A percentile compares a stretch with the other conserved stretches of the same genome.
phyloP scores from a whole-genome alignment of 345 rosid species.

The Dimocarpus longan region DNA sequence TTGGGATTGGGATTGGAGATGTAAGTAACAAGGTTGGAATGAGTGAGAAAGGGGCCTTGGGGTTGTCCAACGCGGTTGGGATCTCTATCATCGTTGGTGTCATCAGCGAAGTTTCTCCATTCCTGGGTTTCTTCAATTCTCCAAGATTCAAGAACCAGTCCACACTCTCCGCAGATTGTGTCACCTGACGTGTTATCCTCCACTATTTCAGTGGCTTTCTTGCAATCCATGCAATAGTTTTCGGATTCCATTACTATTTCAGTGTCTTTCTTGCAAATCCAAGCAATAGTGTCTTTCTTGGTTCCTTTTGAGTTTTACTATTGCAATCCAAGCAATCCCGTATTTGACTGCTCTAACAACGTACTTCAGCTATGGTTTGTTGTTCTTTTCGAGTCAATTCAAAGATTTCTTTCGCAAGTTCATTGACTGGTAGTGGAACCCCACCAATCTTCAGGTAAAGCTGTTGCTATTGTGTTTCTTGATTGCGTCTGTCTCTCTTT shows the following conservation, averaged over 20 bases:
- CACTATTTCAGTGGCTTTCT: not conserved
- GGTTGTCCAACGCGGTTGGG: constrained; percentile 17
- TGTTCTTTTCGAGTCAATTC: constrained; percentile 72
- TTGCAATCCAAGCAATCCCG: constrained; percentile 43
- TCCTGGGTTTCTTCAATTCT: constrained; percentile 6
- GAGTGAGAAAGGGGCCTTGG: not conserved
- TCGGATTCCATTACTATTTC: not conserved
- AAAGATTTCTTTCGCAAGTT: constrained; percentile 75
- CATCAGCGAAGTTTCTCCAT: constrained; percentile 22
- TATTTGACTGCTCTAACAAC: constrained; percentile 72
- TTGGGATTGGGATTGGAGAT: constrained; percentile 8
- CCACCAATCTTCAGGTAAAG: constrained; percentile 59
- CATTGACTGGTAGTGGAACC: constrained; percentile 64
- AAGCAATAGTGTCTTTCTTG: too few relatives aligned
- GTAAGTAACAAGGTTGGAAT: constrained; percentile 4
- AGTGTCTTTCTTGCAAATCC: not conserved
- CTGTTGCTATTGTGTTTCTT: not conserved
- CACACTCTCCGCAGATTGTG: constrained; percentile 15
- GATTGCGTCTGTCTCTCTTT: not conserved
- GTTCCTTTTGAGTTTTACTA: too few relatives aligned
- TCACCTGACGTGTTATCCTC: constrained; percentile 13
- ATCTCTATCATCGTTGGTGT: constrained; percentile 16
- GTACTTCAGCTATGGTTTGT: constrained; percentile 78
- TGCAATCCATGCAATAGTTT: constrained; percentile 20
- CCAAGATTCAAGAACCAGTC: constrained; percentile 16